Evolutionary conservation across 2,329 filamentous ascomycete species (phyloP).

Genomic region (Tolypocladium guangdongense): DNA sequence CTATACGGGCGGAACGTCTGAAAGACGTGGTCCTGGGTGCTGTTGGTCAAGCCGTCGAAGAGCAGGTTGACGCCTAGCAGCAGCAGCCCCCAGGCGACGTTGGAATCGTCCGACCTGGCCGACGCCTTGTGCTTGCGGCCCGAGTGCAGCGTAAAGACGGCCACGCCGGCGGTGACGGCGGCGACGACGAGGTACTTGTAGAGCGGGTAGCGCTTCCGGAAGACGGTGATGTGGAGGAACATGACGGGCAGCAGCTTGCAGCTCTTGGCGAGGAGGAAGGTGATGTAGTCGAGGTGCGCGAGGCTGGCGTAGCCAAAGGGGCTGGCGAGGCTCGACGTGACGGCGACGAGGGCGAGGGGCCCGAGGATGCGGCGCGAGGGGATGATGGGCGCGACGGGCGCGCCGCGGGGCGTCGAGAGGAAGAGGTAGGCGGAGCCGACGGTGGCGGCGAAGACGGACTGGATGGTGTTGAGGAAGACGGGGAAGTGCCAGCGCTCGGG

Average conservation of each 20-base stretch:
- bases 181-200: slow-evolving; percentile 95
- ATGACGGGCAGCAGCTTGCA: slow-evolving; percentile 99
- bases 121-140: slow-evolving; percentile 44
- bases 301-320: slow-evolving; percentile 92
- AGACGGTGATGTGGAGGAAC: slow-evolving; percentile 88
- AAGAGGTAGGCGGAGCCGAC: slow-evolving; percentile 75
- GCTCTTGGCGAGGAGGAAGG: slow-evolving; percentile 91
- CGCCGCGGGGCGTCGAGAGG: slow-evolving; percentile 41
- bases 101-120: slow-evolving; percentile 36
- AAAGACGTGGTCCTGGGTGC: slow-evolving; percentile 94
- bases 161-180: slow-evolving; percentile 83
- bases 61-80: slow-evolving; percentile 82
- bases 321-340: slow-evolving; percentile 82
- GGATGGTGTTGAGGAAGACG: slow-evolving; percentile 91
- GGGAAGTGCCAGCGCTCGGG: slow-evolving; percentile 83
- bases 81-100: slow-evolving; percentile 67
- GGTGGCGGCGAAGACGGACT: slow-evolving; percentile 77
- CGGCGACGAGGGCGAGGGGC: slow-evolving; percentile 72
- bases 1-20: slow-evolving; percentile 65
- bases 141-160: slow-evolving; percentile 85
- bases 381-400: slow-evolving; percentile 54
- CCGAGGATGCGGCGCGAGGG: slow-evolving; percentile 63
- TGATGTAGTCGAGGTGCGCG: slow-evolving; percentile 93
- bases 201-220: slow-evolving; percentile 77
- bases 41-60: slow-evolving; percentile 93